Percentiles rank a stretch among this genome's conserved stretches.
These are phyloP conservation scores for Metschnikowia reukaufii DNA, from an alignment of 805 yeast species.

Conservation along the genomic window DNA sequence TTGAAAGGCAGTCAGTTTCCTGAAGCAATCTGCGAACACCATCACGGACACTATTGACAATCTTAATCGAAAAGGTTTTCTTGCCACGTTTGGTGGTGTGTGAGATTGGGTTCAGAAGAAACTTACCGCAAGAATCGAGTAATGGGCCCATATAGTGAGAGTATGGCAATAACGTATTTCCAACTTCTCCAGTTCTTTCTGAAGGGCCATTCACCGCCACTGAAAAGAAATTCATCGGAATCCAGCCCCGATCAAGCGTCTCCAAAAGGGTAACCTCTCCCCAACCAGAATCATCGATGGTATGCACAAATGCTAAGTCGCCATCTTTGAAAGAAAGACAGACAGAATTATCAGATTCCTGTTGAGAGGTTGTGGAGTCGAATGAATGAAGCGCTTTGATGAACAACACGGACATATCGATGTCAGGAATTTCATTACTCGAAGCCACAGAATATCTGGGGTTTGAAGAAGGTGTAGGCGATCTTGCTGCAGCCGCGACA, in stretches of 20 bases:
- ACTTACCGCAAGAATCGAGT: constrained; percentile 63
- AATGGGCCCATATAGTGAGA: constrained; percentile 51
- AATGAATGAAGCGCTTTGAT: constrained; percentile 60
- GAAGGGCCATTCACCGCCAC: constrained; percentile 36
- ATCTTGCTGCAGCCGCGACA: background rate
- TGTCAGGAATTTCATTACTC: constrained; percentile 31
- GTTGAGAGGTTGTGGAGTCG: constrained; percentile 57
- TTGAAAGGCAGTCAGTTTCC: constrained; percentile 70
- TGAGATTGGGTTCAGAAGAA: constrained; percentile 62
- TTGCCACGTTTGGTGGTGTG: constrained; percentile 38
- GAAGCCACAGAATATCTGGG: constrained; percentile 7
- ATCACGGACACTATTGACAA: constrained; percentile 66
- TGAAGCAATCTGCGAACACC: constrained; percentile 67
- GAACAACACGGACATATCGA: constrained; percentile 52
- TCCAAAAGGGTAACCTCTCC: constrained; percentile 77
- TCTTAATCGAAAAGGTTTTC: constrained; percentile 55
- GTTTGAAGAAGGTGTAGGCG: background rate
- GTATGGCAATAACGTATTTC: constrained; percentile 26
- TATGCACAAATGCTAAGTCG: constrained; percentile 75
- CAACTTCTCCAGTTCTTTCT: constrained; percentile 22
- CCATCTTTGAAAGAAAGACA: constrained; percentile 70
- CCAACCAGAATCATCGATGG: constrained; percentile 83
- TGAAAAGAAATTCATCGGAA: constrained; percentile 77
- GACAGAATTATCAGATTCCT: constrained; percentile 65
- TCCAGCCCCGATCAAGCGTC: constrained; percentile 73